Evolutionary conservation across 2,329 filamentous ascomycete genomes (phyloP).

Genomic region (Bipolaris gigantea): DNA sequence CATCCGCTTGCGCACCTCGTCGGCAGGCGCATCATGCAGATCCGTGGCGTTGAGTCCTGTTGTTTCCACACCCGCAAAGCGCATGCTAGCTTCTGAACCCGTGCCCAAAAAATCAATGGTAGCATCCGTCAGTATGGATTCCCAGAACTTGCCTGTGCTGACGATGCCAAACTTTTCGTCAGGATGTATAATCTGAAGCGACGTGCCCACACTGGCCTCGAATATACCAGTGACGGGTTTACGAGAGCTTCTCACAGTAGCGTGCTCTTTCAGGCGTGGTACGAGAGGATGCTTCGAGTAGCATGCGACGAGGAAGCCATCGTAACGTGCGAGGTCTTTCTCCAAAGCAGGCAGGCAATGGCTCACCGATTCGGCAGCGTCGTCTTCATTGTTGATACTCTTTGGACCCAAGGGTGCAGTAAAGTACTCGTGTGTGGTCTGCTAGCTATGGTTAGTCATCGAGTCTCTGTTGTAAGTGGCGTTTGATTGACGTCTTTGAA

Average conservation of each 20-base stretch:
- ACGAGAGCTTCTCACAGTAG: constrained; percentile 39
- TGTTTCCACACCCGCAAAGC: constrained; percentile 79
- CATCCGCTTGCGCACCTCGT: constrained; percentile 67
- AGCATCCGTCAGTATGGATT: constrained; percentile 67
- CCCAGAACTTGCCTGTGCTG: constrained; percentile 84
- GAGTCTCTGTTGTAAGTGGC: constrained; percentile 27
- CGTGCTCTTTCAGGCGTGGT: constrained; percentile 55
- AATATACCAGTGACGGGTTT: constrained; percentile 80
- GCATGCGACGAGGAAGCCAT: constrained; percentile 85
- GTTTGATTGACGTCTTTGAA: constrained; percentile 48
- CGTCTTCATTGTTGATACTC: constrained; percentile 76
- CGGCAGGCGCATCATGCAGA: constrained; percentile 69
- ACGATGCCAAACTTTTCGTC: constrained; percentile 77
- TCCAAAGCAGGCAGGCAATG: constrained; percentile 63
- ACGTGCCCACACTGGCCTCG: constrained; percentile 73
- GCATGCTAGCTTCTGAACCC: constrained; percentile 41
- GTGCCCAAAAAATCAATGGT: constrained; percentile 66
- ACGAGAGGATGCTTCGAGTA: constrained; percentile 85
- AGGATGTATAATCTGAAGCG: constrained; percentile 58
- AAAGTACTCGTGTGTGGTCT: constrained; percentile 61
- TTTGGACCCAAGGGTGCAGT: constrained; percentile 68
- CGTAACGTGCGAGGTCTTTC: constrained; percentile 54
- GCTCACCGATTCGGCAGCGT: constrained; percentile 65
- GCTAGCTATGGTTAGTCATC: constrained; percentile 48
- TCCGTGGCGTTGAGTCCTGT: constrained; percentile 80